Evolutionary conservation across 2,329 filamentous ascomycete species (phyloP), one percentile per base, ranked within the genome.

Genomic region (Tolypocladium nubicola): DNA sequence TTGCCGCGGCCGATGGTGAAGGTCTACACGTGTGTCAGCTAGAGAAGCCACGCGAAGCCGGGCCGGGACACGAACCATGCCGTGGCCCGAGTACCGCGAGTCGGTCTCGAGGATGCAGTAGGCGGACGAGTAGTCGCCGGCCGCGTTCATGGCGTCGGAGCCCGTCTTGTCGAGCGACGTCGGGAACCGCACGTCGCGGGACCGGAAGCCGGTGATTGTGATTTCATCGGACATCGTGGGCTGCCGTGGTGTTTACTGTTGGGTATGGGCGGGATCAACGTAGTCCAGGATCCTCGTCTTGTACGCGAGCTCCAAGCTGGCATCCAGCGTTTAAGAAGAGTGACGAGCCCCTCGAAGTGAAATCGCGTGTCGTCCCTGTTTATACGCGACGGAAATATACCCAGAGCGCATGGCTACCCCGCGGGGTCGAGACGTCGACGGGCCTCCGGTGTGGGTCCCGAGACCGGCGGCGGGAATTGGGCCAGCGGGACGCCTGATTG

Each of bases 151-250:
- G 67, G 90, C 92, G 82, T 97, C 92, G 10, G 90, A 95, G 66
- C 91, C 91, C n/a, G 90, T 96, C 77, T 93, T 94, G 75, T 96
- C 90, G 60, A 97, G 84, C 45, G 91, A 96, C n/a, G 91, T 97
- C 72, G 87, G 87, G 70, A 90, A 90, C 64, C 87, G 84, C 70
- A 90, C 86, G 75, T 90, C 87, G 68, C 85, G 80, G 59, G 86
- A 88, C 63, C 75, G 77, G 78, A 84, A 90, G 61, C 85, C 82
- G 56, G 85, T 90, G 68, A 90, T 89, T 58, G 83, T 89, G 66
- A 90, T 78, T 64, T 86, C 81, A 47, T 47, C 33, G 2, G 56
- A 2, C 57, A 60, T 61, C 14, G 33, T 50, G 30, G 10, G 30
- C 23, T 21, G 19, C 11, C 14, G 30, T 37, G 45, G 43, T 47